Percentiles rank a stretch among this genome's conserved stretches.
phyloP scores from a whole-genome alignment of 2,329 filamentous ascomycete genomes.

The Parasarocladium wereldwijsianum region DNA sequence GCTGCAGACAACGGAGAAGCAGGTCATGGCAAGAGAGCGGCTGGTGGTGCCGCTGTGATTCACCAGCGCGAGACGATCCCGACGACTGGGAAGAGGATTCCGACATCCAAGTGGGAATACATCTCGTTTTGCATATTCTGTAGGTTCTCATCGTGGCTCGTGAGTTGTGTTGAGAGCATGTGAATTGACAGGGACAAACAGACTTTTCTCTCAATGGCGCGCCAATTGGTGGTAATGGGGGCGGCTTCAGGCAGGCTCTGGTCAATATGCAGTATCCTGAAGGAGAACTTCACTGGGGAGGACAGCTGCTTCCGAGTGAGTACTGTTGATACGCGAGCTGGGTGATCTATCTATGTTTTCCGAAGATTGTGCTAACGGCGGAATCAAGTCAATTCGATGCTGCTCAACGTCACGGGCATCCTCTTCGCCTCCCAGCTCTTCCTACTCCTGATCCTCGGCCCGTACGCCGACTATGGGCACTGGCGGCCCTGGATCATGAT shows the following conservation, averaged over 20 bases:
- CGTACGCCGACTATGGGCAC: slow-evolving; percentile 11
- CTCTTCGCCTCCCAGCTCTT: slow-evolving; percentile 10
- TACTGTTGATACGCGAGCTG: too few species aligned
- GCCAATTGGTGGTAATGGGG: slow-evolving; percentile 8
- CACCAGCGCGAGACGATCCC: slow-evolving; percentile 8
- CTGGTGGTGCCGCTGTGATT: slow-evolving; percentile 5
- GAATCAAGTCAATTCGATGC: slow-evolving; percentile 6
- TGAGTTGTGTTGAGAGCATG: neutral
- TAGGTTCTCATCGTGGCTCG: neutral
- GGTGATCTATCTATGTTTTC: neutral
- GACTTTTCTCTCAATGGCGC: slow-evolving; percentile 8
- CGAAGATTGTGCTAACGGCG: neutral
- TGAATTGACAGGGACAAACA: too few species aligned
- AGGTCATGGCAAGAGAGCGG: slow-evolving; percentile 5
- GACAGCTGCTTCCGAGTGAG: slow-evolving; percentile 4
- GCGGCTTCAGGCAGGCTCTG: slow-evolving; percentile 7
- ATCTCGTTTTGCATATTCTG: slow-evolving; percentile 8
- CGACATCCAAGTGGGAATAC: slow-evolving; percentile 8
- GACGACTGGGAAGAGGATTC: slow-evolving; percentile 6
- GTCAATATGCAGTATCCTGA: slow-evolving; percentile 5
- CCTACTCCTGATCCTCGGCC: slow-evolving; percentile 9
- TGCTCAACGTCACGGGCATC: slow-evolving; percentile 10
- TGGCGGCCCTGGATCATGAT: slow-evolving; percentile 12
- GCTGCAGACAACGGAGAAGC: too few species aligned
- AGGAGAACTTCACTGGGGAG: slow-evolving; percentile 5